Base-by-base conservation (phyloP, 2,329 filamentous ascomycete species). In the Aurifilum marmelostoma region DNA sequence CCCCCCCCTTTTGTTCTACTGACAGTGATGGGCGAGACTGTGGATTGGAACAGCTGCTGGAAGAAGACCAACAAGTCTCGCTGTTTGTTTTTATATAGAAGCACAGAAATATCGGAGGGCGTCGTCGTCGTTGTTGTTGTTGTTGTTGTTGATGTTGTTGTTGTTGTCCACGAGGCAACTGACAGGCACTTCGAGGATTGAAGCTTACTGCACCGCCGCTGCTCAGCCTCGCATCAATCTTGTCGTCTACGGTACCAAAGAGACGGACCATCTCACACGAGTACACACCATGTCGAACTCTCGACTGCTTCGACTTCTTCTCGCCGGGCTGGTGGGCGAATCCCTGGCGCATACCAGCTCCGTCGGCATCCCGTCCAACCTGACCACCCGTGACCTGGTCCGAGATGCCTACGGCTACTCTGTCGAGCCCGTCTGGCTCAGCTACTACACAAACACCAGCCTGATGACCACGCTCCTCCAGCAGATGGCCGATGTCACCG, bases 371-470 rank as follows among this genome's bases (percentile, higher is more conserved):
- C 76, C 74, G 3, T 68, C 59, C 4, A 71, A 72, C 68, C 72
- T 78, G 5, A 59, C 71, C n/a, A 75, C 75, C 14, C 73, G 76
- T 21, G 60, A 68, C 1, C 73, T 79, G 3, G 71, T 73, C 21
- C 73, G 72, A 6, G 77, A 79, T 66, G 76, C 76, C 9, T 76
- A 75, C 69, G 77, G 76, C 24, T 79, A 79, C 70, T 78, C 76
- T 11, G 73, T 79, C 67, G 77, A 79, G 71, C 77, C 77, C 9
- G 73, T 78, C 37, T 78, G 77, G 77, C 69, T 79, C 18, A 70
- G 77, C 67, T 74, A 73, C 37, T 78, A 75, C 66, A 67, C 73
- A 68, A 74, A 73, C 69, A 78, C 74, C 27, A 73, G 75, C 9
- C 68, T 77, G 39, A 72, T 75, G 32, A 69, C 71, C 12, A 77